Conservation (phyloP, 129 eudicot genomes). For the Arctium lappa region DNA sequence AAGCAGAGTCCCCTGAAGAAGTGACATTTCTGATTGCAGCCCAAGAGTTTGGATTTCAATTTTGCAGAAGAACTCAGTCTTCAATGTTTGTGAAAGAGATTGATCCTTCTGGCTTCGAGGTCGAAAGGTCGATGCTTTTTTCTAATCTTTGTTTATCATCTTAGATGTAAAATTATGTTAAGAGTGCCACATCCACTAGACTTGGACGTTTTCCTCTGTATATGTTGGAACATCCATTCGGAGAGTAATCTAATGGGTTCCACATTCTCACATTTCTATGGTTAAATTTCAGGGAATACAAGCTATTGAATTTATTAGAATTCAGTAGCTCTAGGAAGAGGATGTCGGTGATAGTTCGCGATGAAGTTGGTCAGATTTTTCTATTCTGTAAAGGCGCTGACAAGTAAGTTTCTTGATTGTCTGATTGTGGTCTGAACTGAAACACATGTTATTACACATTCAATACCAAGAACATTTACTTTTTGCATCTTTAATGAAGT, state of each 20-base stretch:
- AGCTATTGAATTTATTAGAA: slow-evolving; percentile 51
- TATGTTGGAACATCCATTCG: background rate
- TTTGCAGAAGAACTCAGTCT: slow-evolving; percentile 44
- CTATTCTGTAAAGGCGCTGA: slow-evolving; percentile 57
- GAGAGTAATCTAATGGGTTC: no score
- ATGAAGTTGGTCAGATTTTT: slow-evolving; percentile 46
- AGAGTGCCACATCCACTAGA: background rate
- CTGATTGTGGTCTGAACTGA: background rate
- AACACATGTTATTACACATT: background rate
- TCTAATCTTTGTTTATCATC: background rate
- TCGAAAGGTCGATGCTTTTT: slow-evolving; percentile 35
- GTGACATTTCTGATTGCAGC: slow-evolving; percentile 54
- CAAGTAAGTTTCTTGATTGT: slow-evolving; percentile 32
- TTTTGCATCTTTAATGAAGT: background rate
- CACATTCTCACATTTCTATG: background rate
- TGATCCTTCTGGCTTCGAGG: slow-evolving; percentile 35
- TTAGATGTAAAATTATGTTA: background rate
- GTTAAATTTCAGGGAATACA: slow-evolving; percentile 41
- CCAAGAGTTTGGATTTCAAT: slow-evolving; percentile 57
- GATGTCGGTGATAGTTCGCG: slow-evolving; percentile 55
- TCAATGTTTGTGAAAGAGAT: slow-evolving; percentile 42
- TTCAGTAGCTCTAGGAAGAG: slow-evolving; percentile 55
- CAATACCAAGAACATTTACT: background rate
- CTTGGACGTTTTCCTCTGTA: background rate
- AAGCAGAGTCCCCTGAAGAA: slow-evolving; percentile 66